A percentile compares a stretch with the other conserved stretches of the same genome.
Conservation (phyloP, 805 yeast genomes). For the Isabelozyma rhagii region DNA sequence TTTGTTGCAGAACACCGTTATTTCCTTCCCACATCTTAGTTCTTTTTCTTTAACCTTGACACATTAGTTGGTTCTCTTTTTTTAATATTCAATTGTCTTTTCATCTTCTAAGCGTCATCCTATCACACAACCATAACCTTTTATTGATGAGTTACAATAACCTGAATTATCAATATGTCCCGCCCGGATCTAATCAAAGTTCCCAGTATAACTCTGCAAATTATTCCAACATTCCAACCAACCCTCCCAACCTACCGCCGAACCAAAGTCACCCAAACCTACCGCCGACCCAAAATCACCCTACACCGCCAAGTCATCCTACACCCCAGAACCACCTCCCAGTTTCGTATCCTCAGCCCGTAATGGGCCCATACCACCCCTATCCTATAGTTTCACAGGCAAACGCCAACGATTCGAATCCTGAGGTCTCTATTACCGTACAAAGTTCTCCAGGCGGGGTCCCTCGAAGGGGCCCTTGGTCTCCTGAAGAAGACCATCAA, state of each 20-base stretch:
- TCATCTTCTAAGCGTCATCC: background rate
- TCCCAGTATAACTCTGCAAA: background rate
- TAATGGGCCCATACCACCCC: background rate
- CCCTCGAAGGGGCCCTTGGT: slow-evolving; percentile 80
- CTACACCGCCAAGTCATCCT: background rate
- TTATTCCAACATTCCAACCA: background rate
- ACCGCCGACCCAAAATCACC: too few species aligned
- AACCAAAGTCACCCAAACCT: background rate
- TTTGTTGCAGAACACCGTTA: background rate
- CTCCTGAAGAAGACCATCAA: slow-evolving; percentile 76
- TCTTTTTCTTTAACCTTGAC: too few species aligned
- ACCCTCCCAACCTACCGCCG: background rate
- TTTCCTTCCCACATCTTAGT: background rate
- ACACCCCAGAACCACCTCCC: background rate
- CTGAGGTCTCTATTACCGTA: slow-evolving; percentile 3
- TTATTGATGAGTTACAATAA: background rate
- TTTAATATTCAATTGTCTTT: background rate
- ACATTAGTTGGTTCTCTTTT: background rate
- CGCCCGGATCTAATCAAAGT: background rate
- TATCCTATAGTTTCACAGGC: background rate
- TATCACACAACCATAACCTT: background rate
- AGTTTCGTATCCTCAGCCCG: background rate
- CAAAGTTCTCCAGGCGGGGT: slow-evolving; percentile 9
- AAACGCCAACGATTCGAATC: background rate
- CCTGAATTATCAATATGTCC: background rate